Evolutionary conservation across 2,329 filamentous ascomycete species (phyloP), one percentile per base, ranked within the genome.

Genomic region (Fusarium nygamai): DNA sequence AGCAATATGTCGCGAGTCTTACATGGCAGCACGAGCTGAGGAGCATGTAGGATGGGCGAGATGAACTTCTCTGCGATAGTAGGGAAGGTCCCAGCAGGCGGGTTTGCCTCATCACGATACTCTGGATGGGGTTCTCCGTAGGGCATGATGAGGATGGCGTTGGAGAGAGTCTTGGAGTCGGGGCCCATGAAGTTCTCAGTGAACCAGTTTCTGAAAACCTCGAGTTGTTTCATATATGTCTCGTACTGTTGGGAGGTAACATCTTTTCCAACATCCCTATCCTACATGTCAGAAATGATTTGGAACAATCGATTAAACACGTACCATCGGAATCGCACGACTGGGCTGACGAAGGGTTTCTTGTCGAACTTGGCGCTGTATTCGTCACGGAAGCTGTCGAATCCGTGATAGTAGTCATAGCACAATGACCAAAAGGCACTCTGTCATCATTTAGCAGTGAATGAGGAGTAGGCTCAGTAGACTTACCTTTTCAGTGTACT

Each of bases 181-280:
- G 33, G 20, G 0, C 34, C 24, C 34, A 39, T 39, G 20, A 29
- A 0, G 51, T 22, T 38, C 34, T 29, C 14, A 0, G 0, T 39
- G 24, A 54, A 29, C 34, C 51, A 39, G 0, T 29, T 22, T 39
- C 51, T 39, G 51, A 54, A 38, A 0, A 29, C 5, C 11, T 29
- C 8, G 1, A 54, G 34, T 38, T 54, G 24, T 0, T n/a, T n/a
- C 34, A 39, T 1, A 0, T 54, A 54, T 38, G 0, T 0, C 1
- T 17, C 20, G 19, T 38, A 29, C 1, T 38, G 14, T 19, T 38
- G 13, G 7, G 0, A n/a, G 1, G 24, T n/a, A 1, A 54, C 51
- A 0, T 4, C 24, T 29, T 38, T 29, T 13, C 24, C 51, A 2
- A 27, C 7, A 2, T 22, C 51, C 33, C n/a, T 51, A 24, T 20